Percentiles rank a stretch among this genome's conserved stretches.
Conservation (phyloP, 2,329 filamentous ascomycete genomes). For the Ophiostoma sp. region DNA sequence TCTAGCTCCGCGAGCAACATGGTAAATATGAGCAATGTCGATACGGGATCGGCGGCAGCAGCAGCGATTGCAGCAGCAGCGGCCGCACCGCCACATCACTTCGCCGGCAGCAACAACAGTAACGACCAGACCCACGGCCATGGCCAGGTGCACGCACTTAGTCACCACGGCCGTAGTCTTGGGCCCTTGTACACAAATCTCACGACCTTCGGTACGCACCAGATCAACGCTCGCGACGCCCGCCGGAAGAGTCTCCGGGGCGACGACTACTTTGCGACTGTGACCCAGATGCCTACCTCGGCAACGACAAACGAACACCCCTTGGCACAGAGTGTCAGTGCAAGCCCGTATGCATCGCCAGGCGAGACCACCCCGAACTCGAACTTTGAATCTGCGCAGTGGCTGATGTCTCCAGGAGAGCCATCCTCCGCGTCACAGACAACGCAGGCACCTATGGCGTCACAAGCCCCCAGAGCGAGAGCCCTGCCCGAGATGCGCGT, state of each 20-base stretch:
- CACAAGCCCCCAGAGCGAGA: not conserved
- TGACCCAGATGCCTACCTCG: slow-evolving; percentile 41
- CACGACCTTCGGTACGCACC: slow-evolving; percentile 31
- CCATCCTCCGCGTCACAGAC: not conserved
- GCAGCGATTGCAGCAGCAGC: slow-evolving; percentile 7
- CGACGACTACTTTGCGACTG: slow-evolving; percentile 49
- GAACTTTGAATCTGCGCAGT: slow-evolving; percentile 25
- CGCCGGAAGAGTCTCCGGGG: slow-evolving; percentile 50
- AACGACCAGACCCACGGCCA: slow-evolving; percentile 18
- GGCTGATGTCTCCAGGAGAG: slow-evolving; percentile 25
- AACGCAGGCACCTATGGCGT: not conserved
- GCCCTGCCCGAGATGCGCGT: slow-evolving; percentile 22
- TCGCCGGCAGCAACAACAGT: slow-evolving; percentile 8
- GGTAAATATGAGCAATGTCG: slow-evolving; percentile 44
- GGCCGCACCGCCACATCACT: not conserved
- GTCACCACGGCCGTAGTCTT: slow-evolving; percentile 19
- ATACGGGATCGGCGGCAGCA: slow-evolving; percentile 28
- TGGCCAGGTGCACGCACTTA: slow-evolving; percentile 18
- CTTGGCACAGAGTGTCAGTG: slow-evolving; percentile 66
- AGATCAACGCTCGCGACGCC: slow-evolving; percentile 39
- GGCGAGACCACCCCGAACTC: slow-evolving; percentile 29
- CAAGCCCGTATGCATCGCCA: slow-evolving; percentile 54
- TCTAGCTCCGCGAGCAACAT: slow-evolving; percentile 57
- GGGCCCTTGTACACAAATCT: slow-evolving; percentile 40
- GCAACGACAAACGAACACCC: slow-evolving; percentile 53